Percentiles rank a stretch among this genome's conserved stretches.
These are phyloP conservation scores for Pichia sp. DNA, from an alignment of 1,139 yeast species.

Conservation along the genomic window DNA sequence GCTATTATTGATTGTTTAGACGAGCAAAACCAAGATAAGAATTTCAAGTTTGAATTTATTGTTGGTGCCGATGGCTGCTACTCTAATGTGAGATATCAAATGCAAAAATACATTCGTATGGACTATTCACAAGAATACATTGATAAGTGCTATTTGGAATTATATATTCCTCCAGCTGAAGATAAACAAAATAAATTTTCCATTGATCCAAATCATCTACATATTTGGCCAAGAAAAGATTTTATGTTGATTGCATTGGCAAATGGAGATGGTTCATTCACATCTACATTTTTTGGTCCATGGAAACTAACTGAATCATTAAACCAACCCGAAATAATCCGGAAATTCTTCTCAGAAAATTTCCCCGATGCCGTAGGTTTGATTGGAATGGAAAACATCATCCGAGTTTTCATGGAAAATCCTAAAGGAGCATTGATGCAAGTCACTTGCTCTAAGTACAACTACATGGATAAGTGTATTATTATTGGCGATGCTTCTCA, in stretches of 20 bases:
- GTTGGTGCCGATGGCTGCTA: conserved; percentile 87
- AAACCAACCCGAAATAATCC: conserved; percentile 30
- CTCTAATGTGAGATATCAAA: conserved; percentile 62
- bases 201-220: conserved; percentile 71
- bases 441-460: conserved; percentile 60
- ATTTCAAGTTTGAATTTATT: conserved; percentile 37
- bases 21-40: conserved; percentile 1
- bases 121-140: conserved; percentile 69
- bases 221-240: conserved; percentile 87
- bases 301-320: conserved; percentile 58
- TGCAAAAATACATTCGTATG: conserved; percentile 64
- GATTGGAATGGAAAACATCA: conserved; percentile 48
- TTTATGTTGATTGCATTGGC: conserved; percentile 89
- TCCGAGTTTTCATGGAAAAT: conserved; percentile 44
- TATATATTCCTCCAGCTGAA: conserved; percentile 56
- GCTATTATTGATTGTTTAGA: conserved; percentile 5
- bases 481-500: conserved; percentile 93
- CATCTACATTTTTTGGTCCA: conserved; percentile 85
- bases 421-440: conserved; percentile 77
- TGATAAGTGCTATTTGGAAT: conserved; percentile 77
- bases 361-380: conserved; percentile 71
- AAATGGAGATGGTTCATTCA: conserved; percentile 78
- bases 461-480: conserved; percentile 54
- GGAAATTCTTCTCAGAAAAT: conserved; percentile 44
- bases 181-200: conserved; percentile 29